Base-by-base conservation (phyloP, 257 asterid species). In the Leptodermis oblonga region DNA sequence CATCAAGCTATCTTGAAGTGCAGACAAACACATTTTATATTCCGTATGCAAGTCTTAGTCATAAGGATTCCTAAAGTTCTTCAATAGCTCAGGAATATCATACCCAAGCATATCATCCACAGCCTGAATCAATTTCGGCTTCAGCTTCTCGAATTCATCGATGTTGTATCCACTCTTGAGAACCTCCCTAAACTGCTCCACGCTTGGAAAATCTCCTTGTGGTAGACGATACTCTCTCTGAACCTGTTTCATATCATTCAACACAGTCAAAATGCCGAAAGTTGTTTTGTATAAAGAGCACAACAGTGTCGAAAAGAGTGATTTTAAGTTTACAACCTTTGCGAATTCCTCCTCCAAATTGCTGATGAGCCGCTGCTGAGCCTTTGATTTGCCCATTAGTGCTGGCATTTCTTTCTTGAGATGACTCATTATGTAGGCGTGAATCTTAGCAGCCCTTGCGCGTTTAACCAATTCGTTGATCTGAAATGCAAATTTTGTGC, bases 351-450 rank as follows among this genome's bases (percentile, higher is more conserved):
- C 67, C 26, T 85, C 95, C 61, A 92, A 92, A 60, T 85, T 92
- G 37, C 73, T 82, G 46, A 83, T 79, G 2, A 92, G 93, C 52
- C 76, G 69, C 46, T 77, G 74, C 70, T 92, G 98, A 26, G 96
- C 31, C 81, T 92, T 92, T 20, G 95, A 67, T 77, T 92, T 92
- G 34, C 98, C 98, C 84, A 90, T 82, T 68, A 92, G 65, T 54
- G 96, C 62, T 8, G 97, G 98, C 98, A 92, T 92, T 82, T 92
- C 97, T 62, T 86, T 92, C 70, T 92, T 92, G 52, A 92, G 96
- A 58, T 92, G 97, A 74, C 98, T 82, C 30, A 92, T 90, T 56
- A 92, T 92, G 86, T 88, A 87, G 45, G 98, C 92, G 58, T 92
- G 98, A 25, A 92, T 92, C 81, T 90, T 92, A 37, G 90, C 95